These are phyloP conservation scores for Cairneyella variabilis DNA, from an alignment of 495 filamentous ascomycete species.

Conservation along the genomic window DNA sequence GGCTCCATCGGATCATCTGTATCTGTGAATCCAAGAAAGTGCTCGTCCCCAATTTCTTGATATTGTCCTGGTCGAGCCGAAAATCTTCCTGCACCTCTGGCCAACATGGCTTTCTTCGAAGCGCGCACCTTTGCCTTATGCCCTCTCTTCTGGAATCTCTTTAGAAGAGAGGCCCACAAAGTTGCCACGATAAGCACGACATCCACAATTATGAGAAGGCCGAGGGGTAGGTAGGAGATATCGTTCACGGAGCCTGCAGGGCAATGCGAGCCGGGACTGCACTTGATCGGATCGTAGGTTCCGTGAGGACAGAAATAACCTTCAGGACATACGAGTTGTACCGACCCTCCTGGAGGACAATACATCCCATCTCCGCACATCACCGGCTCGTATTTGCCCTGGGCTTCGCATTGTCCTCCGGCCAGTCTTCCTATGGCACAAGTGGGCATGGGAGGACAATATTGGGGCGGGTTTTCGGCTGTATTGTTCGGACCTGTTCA, in stretches of 20 bases:
- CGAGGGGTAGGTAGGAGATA: constrained; percentile 36
- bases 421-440: constrained; percentile 35
- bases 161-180: constrained; percentile 26
- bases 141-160: constrained; percentile 18
- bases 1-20: constrained; percentile 30
- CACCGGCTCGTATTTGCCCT: constrained; percentile 39
- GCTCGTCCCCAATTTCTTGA: constrained; percentile 26
- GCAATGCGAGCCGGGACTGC: constrained; percentile 37
- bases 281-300: constrained; percentile 36
- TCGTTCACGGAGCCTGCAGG: constrained; percentile 33
- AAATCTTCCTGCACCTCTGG: constrained; percentile 7
- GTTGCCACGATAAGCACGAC: constrained; percentile 31
- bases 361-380: constrained; percentile 41
- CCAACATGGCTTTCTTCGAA: not conserved
- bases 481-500: constrained; percentile 41
- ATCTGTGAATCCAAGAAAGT: constrained; percentile 26
- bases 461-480: constrained; percentile 38
- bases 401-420: constrained; percentile 26
- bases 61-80: constrained; percentile 25
- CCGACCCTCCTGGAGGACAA: constrained; percentile 36
- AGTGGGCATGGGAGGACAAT: constrained; percentile 37
- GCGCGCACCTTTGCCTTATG: constrained; percentile 4
- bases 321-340: constrained; percentile 34
- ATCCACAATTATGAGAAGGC: constrained; percentile 39
- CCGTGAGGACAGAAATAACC: constrained; percentile 43